Conservation (phyloP, 73 alveolate species). For the Tetrahymena elliotti region DNA sequence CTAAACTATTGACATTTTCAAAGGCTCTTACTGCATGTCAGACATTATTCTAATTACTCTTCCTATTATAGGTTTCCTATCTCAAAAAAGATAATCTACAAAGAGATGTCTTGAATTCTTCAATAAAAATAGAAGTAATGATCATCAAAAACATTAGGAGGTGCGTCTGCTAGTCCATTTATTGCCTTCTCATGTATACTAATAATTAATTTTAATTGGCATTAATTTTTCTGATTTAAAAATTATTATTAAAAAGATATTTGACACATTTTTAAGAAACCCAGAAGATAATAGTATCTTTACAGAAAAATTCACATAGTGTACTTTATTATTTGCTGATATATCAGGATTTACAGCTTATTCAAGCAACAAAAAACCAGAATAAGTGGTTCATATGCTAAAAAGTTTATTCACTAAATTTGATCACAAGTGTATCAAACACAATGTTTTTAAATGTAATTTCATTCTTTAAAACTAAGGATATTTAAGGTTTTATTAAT, state of each 20-base stretch:
- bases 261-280: background rate
- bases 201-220: background rate
- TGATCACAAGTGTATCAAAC: conserved; percentile 84
- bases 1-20: background rate
- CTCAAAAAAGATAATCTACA: background rate
- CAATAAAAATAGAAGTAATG: background rate
- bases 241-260: background rate
- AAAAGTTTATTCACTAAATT: conserved; percentile 80
- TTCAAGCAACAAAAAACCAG: conserved; percentile 65
- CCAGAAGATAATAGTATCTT: conserved; percentile 4
- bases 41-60: background rate
- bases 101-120: background rate
- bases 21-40: background rate
- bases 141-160: background rate
- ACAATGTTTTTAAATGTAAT: conserved; percentile 80
- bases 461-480: too few species aligned
- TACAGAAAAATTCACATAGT: conserved; percentile 76
- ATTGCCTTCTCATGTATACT: background rate
- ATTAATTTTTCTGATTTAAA: background rate
- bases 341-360: conserved; percentile 76
- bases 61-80: background rate
- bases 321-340: conserved; percentile 90
- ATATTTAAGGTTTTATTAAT: background rate
- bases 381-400: conserved; percentile 84
- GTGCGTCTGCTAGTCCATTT: background rate